Evolutionary conservation across 2,329 filamentous ascomycete species (phyloP).

Genomic region (Erysiphe neolycopersici): DNA sequence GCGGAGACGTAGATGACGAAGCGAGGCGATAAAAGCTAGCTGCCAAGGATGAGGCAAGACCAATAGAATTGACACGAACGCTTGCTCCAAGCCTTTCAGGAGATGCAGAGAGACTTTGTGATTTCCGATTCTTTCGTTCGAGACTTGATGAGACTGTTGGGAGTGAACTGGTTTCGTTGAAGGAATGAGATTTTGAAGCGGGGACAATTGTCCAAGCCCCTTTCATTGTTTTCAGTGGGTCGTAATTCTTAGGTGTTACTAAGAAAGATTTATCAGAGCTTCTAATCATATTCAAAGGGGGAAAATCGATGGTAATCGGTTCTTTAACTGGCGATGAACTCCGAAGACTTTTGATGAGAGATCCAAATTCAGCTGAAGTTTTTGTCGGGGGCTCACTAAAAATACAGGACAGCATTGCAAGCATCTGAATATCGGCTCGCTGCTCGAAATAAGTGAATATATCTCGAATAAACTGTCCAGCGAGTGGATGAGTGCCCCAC

Average conservation of each 20-base stretch:
- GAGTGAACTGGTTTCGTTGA: conserved; percentile 30
- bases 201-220: conserved; percentile 25
- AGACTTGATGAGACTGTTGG: conserved; percentile 20
- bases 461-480: conserved; percentile 30
- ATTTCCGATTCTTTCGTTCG: conserved; percentile 20
- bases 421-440: conserved; percentile 38
- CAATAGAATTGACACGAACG: conserved; percentile 18
- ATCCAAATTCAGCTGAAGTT: conserved; percentile 27
- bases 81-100: conserved; percentile 21
- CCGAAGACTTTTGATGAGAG: conserved; percentile 28
- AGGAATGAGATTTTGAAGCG: conserved; percentile 30
- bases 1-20: conserved; percentile 19
- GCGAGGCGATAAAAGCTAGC: conserved; percentile 23
- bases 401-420: conserved; percentile 44
- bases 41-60: conserved; percentile 26
- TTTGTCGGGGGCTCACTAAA: conserved; percentile 32
- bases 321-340: conserved; percentile 38
- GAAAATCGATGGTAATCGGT: conserved; percentile 39
- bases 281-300: conserved; percentile 27
- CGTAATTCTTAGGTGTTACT: conserved; percentile 29
- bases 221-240: conserved; percentile 30
- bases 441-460: conserved; percentile 37
- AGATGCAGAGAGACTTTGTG: conserved; percentile 30
- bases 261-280: conserved; percentile 24
- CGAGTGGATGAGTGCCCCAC: conserved; percentile 40